phyloP scores from a whole-genome alignment of 345 rosid genomes.

The Eucalyptus melliodora region DNA sequence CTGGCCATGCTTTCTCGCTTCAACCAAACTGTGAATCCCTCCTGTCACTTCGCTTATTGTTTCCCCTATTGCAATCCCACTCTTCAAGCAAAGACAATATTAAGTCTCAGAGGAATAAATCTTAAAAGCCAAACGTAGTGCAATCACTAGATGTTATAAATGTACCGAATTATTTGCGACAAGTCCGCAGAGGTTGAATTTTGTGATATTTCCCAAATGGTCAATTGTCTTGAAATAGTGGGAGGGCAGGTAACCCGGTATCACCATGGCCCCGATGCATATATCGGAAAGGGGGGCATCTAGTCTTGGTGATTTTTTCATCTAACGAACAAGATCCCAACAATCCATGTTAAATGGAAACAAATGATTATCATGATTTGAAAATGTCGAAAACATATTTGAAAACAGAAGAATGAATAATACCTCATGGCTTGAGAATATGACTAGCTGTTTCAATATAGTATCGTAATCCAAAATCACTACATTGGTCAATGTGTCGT shows the following conservation, averaged over 20 bases:
- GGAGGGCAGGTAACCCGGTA: not conserved
- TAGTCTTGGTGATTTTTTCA: not conserved
- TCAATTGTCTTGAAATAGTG: not conserved
- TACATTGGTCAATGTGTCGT: not conserved
- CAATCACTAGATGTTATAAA: too few relatives aligned
- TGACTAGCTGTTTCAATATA: not conserved
- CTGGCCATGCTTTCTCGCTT: not conserved
- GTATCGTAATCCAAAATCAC: not conserved
- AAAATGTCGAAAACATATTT: not conserved
- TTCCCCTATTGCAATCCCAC: not conserved
- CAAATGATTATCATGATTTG: not conserved
- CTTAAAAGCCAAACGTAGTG: not conserved
- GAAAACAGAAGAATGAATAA: not conserved
- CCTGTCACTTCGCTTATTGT: not conserved
- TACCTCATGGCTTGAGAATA: not conserved
- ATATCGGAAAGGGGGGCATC: not conserved
- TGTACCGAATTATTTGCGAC: not conserved
- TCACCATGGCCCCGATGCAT: not conserved
- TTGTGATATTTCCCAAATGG: not conserved
- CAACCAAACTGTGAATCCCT: not conserved
- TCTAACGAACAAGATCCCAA: not conserved
- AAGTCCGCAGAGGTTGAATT: not conserved
- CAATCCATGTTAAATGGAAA: not conserved
- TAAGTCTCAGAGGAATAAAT: not conserved
- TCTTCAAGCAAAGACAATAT: not conserved